A percentile compares a stretch with the other conserved stretches of the same genome.
These are phyloP conservation scores for Chaetomiaceae sp. DNA, from an alignment of 2,329 filamentous ascomycete genomes.

Conservation along the genomic window DNA sequence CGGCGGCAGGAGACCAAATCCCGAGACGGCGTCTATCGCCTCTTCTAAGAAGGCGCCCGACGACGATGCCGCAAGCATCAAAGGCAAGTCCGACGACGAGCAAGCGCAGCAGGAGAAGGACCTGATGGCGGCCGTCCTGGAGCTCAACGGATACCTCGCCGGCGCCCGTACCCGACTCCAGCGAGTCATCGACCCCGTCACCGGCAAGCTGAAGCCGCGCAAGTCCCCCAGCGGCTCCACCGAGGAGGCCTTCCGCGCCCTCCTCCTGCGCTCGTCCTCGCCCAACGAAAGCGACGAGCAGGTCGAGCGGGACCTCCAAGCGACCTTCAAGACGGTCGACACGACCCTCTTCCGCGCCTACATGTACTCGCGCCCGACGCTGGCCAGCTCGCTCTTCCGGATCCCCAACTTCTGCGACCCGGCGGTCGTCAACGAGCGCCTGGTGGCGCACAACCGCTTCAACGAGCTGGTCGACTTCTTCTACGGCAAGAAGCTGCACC, in stretches of 20 bases:
- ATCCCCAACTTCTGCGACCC: constrained; percentile 97
- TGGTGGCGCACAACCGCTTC: constrained; percentile 82
- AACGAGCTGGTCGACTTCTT: constrained; percentile 97
- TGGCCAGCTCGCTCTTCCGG: constrained; percentile 86
- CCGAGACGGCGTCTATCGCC: constrained; percentile 54
- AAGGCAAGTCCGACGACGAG: constrained; percentile 42
- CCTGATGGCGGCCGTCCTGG: constrained; percentile 71
- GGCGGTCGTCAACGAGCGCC: constrained; percentile 85
- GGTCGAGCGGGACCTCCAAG: constrained; percentile 64
- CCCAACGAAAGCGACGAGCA: constrained; percentile 48
- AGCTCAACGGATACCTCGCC: constrained; percentile 81
- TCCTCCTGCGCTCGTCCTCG: constrained; percentile 43
- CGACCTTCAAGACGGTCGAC: constrained; percentile 79
- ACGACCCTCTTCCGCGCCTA: constrained; percentile 91
- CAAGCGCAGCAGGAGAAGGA: constrained; percentile 69
- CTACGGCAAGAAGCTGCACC: constrained; percentile 88
- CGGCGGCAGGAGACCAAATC: constrained; percentile 39
- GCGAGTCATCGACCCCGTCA: constrained; percentile 55
- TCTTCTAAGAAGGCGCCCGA: constrained; percentile 52
- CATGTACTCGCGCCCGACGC: constrained; percentile 81
- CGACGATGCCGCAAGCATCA: constrained; percentile 51
- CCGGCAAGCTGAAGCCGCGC: constrained; percentile 53
- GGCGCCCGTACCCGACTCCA: constrained; percentile 68
- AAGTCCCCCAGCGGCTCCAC: constrained; percentile 38
- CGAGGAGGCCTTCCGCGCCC: constrained; percentile 49